Evolutionary conservation across 257 asterid genomes (phyloP).

Genomic region (Thymus mandschuricus): DNA sequence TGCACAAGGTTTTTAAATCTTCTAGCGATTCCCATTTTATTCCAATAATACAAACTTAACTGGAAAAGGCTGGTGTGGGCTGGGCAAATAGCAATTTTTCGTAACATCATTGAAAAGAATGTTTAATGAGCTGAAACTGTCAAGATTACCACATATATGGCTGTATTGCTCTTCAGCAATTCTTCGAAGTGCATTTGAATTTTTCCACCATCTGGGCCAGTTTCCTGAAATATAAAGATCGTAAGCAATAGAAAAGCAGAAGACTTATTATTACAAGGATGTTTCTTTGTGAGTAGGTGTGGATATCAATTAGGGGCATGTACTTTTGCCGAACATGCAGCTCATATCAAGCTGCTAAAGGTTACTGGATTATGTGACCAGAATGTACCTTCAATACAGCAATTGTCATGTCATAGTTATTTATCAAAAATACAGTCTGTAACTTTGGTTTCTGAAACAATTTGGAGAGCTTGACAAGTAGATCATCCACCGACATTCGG

Average conservation of each 20-base stretch:
- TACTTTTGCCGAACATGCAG: constrained; percentile 4
- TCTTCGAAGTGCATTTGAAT: constrained; percentile 91
- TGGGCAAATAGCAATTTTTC: background rate
- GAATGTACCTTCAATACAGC: constrained; percentile 85
- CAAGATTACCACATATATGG: constrained; percentile 76
- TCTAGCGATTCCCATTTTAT: background rate
- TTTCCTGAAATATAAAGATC: constrained; percentile 68
- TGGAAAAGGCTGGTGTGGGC: constrained; percentile 16
- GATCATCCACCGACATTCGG: constrained; percentile 93
- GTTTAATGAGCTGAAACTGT: constrained; percentile 24
- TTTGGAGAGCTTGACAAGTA: constrained; percentile 88
- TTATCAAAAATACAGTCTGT: constrained; percentile 87
- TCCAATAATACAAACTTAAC: constrained; percentile 16
- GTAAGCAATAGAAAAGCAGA: constrained; percentile 24
- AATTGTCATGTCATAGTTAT: constrained; percentile 97
- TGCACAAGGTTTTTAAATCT: constrained; percentile 10
- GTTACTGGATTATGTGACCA: background rate
- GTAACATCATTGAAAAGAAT: background rate
- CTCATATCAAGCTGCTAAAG: constrained; percentile 22
- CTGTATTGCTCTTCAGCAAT: constrained; percentile 78
- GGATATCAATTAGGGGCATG: background rate
- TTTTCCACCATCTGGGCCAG: constrained; percentile 95
- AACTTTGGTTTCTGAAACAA: constrained; percentile 74
- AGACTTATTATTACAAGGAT: constrained; percentile 7
- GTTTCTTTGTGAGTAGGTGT: background rate